A percentile compares a stretch with the other conserved stretches of the same genome.
Conservation (phyloP, 352 stramenopile genomes). For the Hyaloperonospora arabidopsidis region DNA sequence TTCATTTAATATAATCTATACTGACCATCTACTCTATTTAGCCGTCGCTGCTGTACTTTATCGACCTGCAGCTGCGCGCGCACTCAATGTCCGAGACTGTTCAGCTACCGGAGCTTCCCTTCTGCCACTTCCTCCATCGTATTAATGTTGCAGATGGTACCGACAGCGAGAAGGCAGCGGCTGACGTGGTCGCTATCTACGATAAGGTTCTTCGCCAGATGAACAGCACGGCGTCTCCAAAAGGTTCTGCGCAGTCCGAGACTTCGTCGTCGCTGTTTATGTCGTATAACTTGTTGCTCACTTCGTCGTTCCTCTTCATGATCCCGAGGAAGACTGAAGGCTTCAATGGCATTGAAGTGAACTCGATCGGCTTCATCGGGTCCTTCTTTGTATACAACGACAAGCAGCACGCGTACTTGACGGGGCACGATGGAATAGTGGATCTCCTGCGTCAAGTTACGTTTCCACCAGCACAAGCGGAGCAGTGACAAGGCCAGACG, state of each 20-base stretch:
- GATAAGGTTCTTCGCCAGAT: conserved; percentile 40
- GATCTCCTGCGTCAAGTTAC: conserved; percentile 53
- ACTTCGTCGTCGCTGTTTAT: conserved; percentile 21
- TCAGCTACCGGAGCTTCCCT: conserved; percentile 58
- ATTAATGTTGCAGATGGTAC: conserved; percentile 31
- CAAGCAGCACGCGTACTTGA: conserved; percentile 49
- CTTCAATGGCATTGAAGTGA: conserved; percentile 69
- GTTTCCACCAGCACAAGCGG: conserved; percentile 34
- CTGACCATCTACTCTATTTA: conserved; percentile 14
- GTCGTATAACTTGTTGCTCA: conserved; percentile 75
- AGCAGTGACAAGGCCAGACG: not conserved
- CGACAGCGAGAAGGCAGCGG: conserved; percentile 41
- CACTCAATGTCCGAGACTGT: conserved; percentile 35
- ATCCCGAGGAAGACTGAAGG: conserved; percentile 48
- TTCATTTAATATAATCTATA: conserved; percentile 4
- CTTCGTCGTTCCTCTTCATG: conserved; percentile 62
- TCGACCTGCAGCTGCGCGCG: conserved; percentile 39
- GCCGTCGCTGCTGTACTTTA: conserved; percentile 69
- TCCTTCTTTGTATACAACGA: conserved; percentile 68
- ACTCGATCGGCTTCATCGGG: conserved; percentile 78
- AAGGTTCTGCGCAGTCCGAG: not conserved
- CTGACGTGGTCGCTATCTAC: conserved; percentile 36
- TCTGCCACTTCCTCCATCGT: conserved; percentile 66
- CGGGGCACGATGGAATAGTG: conserved; percentile 41
- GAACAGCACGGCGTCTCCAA: conserved; percentile 31